Evolutionary conservation across 441 rosid genomes (phyloP).

Genomic region (Brassica balearica): DNA sequence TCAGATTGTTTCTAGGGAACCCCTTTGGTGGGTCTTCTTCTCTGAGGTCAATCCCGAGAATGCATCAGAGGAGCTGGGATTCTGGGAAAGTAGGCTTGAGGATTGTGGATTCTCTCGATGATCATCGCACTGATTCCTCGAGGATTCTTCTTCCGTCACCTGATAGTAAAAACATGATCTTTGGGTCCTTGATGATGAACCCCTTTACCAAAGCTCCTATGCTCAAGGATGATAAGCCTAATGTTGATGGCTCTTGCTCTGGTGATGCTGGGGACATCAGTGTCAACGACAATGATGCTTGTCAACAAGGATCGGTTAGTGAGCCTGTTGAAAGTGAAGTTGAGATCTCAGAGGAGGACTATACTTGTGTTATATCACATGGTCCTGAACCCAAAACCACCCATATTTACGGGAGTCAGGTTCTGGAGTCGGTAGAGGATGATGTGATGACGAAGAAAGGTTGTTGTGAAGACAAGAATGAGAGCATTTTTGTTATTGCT

Average conservation of each 20-base stretch:
- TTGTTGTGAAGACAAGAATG: constrained; percentile 29
- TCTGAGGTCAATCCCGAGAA: constrained; percentile 48
- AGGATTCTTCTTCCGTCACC: constrained; percentile 51
- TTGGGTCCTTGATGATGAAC: constrained; percentile 54
- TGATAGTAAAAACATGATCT: constrained; percentile 61
- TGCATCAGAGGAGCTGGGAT: constrained; percentile 74
- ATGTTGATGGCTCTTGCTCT: constrained; percentile 9
- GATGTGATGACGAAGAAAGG: constrained; percentile 37
- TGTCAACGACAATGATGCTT: constrained; percentile 34
- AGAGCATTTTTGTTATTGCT: constrained; percentile 53
- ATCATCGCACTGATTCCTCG: constrained; percentile 44
- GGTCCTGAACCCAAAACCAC: constrained; percentile 89
- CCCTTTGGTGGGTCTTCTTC: constrained; percentile 48
- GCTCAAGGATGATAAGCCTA: constrained; percentile 33
- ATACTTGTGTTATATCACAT: constrained; percentile 80
- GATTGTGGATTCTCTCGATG: constrained; percentile 72
- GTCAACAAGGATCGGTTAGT: constrained; percentile 35
- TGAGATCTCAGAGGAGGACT: constrained; percentile 96
- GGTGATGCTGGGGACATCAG: no score
- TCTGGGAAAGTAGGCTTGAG: constrained; percentile 79
- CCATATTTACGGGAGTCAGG: constrained; percentile 74
- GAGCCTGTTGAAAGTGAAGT: constrained; percentile 53
- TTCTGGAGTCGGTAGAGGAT: constrained; percentile 58
- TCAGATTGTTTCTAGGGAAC: constrained; percentile 57
- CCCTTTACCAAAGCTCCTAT: constrained; percentile 24